phyloP scores from a whole-genome alignment of 2,329 filamentous ascomycete species.

The Cladosporium sp. region DNA sequence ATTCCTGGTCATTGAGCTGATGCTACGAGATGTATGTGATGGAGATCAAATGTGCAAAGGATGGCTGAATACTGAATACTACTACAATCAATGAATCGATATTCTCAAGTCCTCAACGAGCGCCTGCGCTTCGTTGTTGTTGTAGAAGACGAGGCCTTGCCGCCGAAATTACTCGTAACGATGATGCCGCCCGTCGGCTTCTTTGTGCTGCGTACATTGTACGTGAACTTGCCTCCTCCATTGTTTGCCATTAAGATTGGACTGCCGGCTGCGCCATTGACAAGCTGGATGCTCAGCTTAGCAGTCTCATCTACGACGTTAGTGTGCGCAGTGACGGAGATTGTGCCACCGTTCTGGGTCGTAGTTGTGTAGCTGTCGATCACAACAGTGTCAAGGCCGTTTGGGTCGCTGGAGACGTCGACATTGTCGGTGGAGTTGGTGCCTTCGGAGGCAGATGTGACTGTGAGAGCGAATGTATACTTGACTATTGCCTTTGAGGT shows the following conservation, averaged over 20 bases:
- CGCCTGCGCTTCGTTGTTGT: slow-evolving; percentile 9
- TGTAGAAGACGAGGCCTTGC: not conserved
- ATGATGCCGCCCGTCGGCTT: slow-evolving; percentile 29
- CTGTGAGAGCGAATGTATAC: slow-evolving; percentile 35
- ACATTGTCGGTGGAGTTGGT: slow-evolving; percentile 32
- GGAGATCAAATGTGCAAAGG: not conserved
- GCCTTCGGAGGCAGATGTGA: slow-evolving; percentile 32
- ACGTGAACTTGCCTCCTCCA: slow-evolving; percentile 35
- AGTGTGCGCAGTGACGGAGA: slow-evolving; percentile 37
- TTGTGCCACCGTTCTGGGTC: slow-evolving; percentile 33
- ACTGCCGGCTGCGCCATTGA: slow-evolving; percentile 28
- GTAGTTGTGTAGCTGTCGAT: slow-evolving; percentile 39
- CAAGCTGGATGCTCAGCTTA: slow-evolving; percentile 33
- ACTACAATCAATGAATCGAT: not conserved
- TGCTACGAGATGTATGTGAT: not conserved
- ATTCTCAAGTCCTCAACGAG: not conserved
- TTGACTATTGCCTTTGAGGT: slow-evolving; percentile 25
- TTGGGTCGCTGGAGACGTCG: slow-evolving; percentile 33
- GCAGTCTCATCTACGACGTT: slow-evolving; percentile 38
- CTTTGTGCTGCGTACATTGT: slow-evolving; percentile 30
- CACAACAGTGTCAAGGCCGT: slow-evolving; percentile 32
- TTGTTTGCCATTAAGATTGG: slow-evolving; percentile 28
- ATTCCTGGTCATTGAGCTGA: not conserved
- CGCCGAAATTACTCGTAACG: slow-evolving; percentile 23
- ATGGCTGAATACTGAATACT: not conserved